Conservation (phyloP, 805 yeast species). For the Cyberlindnera maclurae region DNA sequence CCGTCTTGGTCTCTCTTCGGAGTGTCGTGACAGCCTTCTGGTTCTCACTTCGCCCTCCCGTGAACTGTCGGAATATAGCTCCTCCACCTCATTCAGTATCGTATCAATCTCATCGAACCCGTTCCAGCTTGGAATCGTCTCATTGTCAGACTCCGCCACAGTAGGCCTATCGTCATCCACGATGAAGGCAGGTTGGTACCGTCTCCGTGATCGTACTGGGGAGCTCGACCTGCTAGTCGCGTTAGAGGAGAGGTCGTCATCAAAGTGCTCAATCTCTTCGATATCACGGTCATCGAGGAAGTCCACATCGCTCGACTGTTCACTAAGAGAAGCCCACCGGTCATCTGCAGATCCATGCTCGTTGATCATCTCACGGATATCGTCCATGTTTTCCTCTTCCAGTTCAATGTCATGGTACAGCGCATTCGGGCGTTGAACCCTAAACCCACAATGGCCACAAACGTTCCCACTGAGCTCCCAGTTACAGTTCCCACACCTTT, state of each 20-base stretch:
- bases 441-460: conserved; percentile 64
- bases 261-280: conserved; percentile 1
- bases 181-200: no score
- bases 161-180: not conserved
- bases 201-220: no score
- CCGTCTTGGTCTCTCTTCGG: not conserved
- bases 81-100: not conserved
- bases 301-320: conserved; percentile 6
- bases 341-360: not conserved
- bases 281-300: conserved; percentile 16
- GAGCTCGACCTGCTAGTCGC: not conserved
- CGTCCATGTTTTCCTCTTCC: not conserved
- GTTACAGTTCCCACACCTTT: conserved; percentile 68
- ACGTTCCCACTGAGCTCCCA: conserved; percentile 65
- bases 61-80: not conserved
- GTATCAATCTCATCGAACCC: no score
- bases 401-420: not conserved
- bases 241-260: not conserved
- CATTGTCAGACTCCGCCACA: not conserved
- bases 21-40: not conserved
- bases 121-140: not conserved
- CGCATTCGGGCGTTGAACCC: conserved; percentile 26
- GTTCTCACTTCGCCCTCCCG: not conserved
- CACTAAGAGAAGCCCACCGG: not conserved
- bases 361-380: not conserved